phyloP scores from a whole-genome alignment of 164 flowering plant genomes.

The Liquidambar formosana region DNA sequence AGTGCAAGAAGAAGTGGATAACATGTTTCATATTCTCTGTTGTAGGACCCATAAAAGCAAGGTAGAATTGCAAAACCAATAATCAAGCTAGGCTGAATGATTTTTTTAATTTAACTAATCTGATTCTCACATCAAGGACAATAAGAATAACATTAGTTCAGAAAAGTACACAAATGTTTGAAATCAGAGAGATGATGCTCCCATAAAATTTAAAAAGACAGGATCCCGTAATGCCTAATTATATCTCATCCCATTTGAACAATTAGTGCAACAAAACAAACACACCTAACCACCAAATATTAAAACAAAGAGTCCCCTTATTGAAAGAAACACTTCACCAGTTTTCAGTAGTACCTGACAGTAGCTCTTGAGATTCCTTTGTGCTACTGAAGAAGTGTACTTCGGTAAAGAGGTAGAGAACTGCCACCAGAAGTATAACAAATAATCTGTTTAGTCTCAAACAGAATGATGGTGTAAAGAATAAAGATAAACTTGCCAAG shows the following conservation, averaged over 20 bases:
- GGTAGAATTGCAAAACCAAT: not conserved
- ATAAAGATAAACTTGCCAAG: not conserved
- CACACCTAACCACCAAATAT: not conserved
- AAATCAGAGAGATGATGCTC: too few relatives aligned
- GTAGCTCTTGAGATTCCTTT: conserved; percentile 66
- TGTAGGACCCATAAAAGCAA: not conserved
- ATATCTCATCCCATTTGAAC: too few relatives aligned
- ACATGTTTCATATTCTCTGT: not conserved
- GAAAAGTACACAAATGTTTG: not conserved
- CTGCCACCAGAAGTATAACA: conserved; percentile 39
- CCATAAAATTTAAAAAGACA: too few relatives aligned
- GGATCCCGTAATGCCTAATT: too few relatives aligned
- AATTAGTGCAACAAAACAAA: too few relatives aligned
- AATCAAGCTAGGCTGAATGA: not conserved
- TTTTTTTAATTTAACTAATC: not conserved
- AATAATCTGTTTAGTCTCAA: not conserved
- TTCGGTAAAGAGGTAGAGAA: conserved; percentile 70
- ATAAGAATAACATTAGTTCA: not conserved
- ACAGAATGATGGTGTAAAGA: not conserved
- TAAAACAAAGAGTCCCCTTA: not conserved
- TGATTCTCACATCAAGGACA: not conserved
- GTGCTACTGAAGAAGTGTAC: conserved; percentile 73
- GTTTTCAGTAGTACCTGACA: conserved; percentile 56
- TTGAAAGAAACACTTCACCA: not conserved
- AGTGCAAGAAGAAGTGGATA: not conserved